phyloP scores from a whole-genome alignment of 805 yeast genomes.

The Vanderwaltozyma polyspora region DNA sequence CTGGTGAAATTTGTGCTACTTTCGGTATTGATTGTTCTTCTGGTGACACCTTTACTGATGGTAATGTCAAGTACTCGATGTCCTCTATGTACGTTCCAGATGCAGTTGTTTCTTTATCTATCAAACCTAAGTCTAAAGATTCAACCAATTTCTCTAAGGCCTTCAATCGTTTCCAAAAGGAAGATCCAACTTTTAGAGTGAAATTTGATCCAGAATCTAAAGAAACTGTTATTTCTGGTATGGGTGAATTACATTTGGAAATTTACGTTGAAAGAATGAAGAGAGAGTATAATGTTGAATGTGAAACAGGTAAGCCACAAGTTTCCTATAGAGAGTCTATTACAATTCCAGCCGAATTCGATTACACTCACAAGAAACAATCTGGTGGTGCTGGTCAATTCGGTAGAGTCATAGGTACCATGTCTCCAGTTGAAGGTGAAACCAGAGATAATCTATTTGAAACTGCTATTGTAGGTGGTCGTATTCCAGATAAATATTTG shows the following conservation, averaged over 20 bases:
- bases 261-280: conserved; percentile 97
- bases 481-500: conserved; percentile 88
- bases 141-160: conserved; percentile 90
- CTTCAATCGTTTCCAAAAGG: conserved; percentile 93
- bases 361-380: conserved; percentile 94
- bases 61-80: conserved; percentile 73
- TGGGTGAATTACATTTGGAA: conserved; percentile 97
- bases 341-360: conserved; percentile 60
- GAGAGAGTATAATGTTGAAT: conserved; percentile 93
- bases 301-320: conserved; percentile 94
- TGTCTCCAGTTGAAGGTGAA: conserved; percentile 49
- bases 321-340: conserved; percentile 96
- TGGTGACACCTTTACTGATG: conserved; percentile 94
- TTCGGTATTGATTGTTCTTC: conserved; percentile 98
- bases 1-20: conserved; percentile 99
- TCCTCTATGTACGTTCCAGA: conserved; percentile 98
- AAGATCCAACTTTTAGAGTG: conserved; percentile 97
- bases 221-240: conserved; percentile 81
- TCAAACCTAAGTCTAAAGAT: conserved; percentile 81
- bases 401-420: conserved; percentile 86
- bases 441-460: conserved; percentile 54
- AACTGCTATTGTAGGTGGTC: conserved; percentile 91
- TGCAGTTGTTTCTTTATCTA: conserved; percentile 90
- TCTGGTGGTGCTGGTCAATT: conserved; percentile 99
- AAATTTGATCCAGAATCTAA: conserved; percentile 85